Evolutionary conservation across 2,329 filamentous ascomycete genomes (phyloP).

Genomic region (Botryotinia globosa): DNA sequence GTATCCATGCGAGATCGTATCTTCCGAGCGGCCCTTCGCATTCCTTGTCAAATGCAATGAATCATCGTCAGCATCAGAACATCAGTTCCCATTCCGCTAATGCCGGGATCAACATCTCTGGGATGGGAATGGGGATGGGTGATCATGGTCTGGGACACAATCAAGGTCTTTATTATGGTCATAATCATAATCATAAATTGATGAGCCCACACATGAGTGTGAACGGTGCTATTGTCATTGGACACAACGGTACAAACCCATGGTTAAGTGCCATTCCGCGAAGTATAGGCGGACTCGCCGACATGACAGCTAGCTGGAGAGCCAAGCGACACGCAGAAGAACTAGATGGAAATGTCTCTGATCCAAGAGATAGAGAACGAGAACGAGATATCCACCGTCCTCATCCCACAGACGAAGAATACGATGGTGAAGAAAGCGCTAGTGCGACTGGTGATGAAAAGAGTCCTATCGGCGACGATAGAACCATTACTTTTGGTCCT

Average conservation of each 20-base stretch:
- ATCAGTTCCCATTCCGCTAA: slow-evolving; percentile 27
- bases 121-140: not conserved
- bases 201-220: not conserved
- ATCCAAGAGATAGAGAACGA: not conserved
- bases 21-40: slow-evolving; percentile 1
- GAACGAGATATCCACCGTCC: not conserved
- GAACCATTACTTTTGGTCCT: not conserved
- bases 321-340: slow-evolving; percentile 30
- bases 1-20: not conserved
- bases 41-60: slow-evolving; percentile 2
- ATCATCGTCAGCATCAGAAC: slow-evolving; percentile 35
- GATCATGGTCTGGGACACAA: not conserved
- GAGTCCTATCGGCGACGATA: not conserved
- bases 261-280: slow-evolving; percentile 48
- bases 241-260: slow-evolving; percentile 38
- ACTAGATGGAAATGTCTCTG: slow-evolving; percentile 26
- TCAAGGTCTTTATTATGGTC: not conserved
- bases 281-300: slow-evolving; percentile 28
- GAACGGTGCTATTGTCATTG: not conserved
- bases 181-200: slow-evolving; percentile 7
- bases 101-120: slow-evolving; percentile 28
- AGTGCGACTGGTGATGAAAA: slow-evolving; percentile 26
- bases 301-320: slow-evolving; percentile 23
- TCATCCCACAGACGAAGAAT: slow-evolving; percentile 30
- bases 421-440: slow-evolving; percentile 32